These are phyloP conservation scores for Reticulascus tulasneorum DNA, from an alignment of 2,329 filamentous ascomycete species.

Conservation along the genomic window DNA sequence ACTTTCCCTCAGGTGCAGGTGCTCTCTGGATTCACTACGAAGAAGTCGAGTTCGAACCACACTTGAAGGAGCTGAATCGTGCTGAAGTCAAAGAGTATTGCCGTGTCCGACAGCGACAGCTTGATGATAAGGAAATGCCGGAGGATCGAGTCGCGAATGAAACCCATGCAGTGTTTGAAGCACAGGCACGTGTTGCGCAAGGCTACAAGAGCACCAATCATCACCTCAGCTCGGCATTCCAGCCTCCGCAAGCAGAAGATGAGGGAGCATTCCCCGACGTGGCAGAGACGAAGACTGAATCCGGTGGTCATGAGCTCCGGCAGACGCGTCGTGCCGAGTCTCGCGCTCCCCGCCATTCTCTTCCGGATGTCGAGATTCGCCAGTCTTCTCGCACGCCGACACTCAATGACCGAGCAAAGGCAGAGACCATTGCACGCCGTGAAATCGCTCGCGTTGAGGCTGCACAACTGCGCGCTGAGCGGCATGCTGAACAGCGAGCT, in stretches of 20 bases:
- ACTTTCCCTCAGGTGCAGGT: constrained; percentile 57
- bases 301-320: constrained; percentile 35
- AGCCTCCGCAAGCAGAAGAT: constrained; percentile 14
- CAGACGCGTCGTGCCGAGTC: constrained; percentile 38
- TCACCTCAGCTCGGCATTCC: constrained; percentile 13
- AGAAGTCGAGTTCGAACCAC: constrained; percentile 55
- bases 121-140: constrained; percentile 48
- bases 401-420: constrained; percentile 38
- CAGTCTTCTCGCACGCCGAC: constrained; percentile 28
- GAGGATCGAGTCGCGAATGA: constrained; percentile 48
- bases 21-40: constrained; percentile 61
- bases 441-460: constrained; percentile 50
- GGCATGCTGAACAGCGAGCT: constrained; percentile 39
- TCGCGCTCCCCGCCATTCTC: constrained; percentile 25
- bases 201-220: constrained; percentile 21
- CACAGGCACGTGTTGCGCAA: constrained; percentile 38
- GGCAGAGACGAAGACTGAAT: constrained; percentile 15
- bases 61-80: constrained; percentile 46
- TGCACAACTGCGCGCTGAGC: constrained; percentile 46
- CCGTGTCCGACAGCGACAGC: constrained; percentile 55
- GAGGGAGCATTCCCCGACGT: constrained; percentile 8
- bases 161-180: constrained; percentile 46
- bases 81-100: constrained; percentile 62
- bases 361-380: constrained; percentile 31
- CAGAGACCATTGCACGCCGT: constrained; percentile 44